Base-by-base conservation (phyloP, 192 early-diverging fungal genomes). In the Backusella tuberculispora region DNA sequence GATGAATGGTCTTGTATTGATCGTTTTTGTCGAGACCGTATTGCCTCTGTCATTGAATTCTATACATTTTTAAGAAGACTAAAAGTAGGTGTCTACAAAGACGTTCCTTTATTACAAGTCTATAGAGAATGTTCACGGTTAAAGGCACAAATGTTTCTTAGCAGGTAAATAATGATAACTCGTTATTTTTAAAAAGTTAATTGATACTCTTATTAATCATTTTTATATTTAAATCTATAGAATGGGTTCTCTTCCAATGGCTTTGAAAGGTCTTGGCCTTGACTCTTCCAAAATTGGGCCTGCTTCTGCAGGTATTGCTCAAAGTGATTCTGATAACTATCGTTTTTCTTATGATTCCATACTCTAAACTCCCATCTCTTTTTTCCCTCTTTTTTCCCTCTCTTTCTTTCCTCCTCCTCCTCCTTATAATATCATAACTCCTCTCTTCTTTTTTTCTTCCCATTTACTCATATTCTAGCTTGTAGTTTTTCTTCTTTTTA, bases 21-120 rank as follows among this genome's bases (percentile, higher is more conserved):
- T 78, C 85, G 85, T 6, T 88, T 89, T 72, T 98, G 96, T 78
- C 93, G 93, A 21, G 95, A 97, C 81, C 85, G 95, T 4, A 76
- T 98, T 12, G 91, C 95, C 5, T 90, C 95, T n/a, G 94, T 91
- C 9, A 92, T 92, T 71, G 95, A 97, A 67, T 98, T 98, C 71
- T 98, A 95, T 82, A 88, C 88, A 34, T 97, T 97, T 81, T 86
- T 96, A 38, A 88, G 94, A 40, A 90, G 94, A 69, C 76, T 98
- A 50, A 88, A 92, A 71, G 91, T 90, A 65, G 95, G 96, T 4
- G 83, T 94, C 29, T 96, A 91, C 80, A 85, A 90, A 21, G 85
- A 87, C 66, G 85, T 92, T 14, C 78, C 85, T 0, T 84, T 88
- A 19, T 87, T 89, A 72, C 93, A 96, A 44, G 68, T 97, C 26